phyloP scores from a whole-genome alignment of 805 yeast species.

The Saccharomycopsis javanensis region DNA sequence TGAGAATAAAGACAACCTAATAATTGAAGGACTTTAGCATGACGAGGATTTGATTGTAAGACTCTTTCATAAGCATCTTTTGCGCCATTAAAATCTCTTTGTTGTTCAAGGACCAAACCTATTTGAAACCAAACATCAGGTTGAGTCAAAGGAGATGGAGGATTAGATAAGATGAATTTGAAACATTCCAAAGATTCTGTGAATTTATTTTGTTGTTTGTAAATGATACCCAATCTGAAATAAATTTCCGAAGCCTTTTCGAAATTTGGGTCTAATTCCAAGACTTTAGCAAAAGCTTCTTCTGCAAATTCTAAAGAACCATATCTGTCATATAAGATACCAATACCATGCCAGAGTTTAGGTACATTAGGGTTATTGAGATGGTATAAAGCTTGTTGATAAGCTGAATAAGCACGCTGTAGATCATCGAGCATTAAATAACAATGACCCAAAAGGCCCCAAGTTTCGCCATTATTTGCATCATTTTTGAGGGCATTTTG shows the following conservation, averaged over 20 bases:
- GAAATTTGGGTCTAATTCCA: conserved; percentile 91
- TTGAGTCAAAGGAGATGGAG: conserved; percentile 92
- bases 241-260: conserved; percentile 95
- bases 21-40: conserved; percentile 92
- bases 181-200: conserved; percentile 88
- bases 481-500: conserved; percentile 74
- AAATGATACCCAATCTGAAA: conserved; percentile 91
- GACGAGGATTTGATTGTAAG: conserved; percentile 79
- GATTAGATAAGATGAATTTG: conserved; percentile 79
- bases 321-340: conserved; percentile 90
- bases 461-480: conserved; percentile 88
- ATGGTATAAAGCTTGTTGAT: conserved; percentile 90
- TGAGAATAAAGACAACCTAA: conserved; percentile 90
- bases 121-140: conserved; percentile 98
- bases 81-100: conserved; percentile 84
- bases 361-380: conserved; percentile 91
- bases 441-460: conserved; percentile 97
- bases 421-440: conserved; percentile 93
- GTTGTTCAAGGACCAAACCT: conserved; percentile 91
- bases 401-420: conserved; percentile 91
- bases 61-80: conserved; percentile 94
- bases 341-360: conserved; percentile 97
- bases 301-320: conserved; percentile 96
- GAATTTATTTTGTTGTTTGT: conserved; percentile 87
- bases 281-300: conserved; percentile 93